Evolutionary conservation across 2,329 filamentous ascomycete genomes (phyloP).

Genomic region (Microsporum audouinii): DNA sequence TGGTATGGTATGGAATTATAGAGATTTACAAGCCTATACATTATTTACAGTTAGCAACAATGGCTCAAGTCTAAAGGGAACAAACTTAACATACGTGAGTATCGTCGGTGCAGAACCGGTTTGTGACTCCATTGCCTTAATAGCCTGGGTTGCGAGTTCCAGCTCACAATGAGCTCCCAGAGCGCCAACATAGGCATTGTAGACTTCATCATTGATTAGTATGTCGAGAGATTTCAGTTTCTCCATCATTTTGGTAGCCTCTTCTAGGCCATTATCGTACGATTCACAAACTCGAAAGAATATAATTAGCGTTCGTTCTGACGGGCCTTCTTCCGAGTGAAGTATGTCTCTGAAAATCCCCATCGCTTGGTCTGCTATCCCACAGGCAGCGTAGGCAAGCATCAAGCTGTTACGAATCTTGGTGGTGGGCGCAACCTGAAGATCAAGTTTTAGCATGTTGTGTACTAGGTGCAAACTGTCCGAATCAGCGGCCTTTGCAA

Average conservation of each 20-base stretch:
- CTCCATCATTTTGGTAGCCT: constrained; percentile 42
- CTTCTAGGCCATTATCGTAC: constrained; percentile 32
- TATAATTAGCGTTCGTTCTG: constrained; percentile 66
- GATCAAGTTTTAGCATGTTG: constrained; percentile 90
- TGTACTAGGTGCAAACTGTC: constrained; percentile 65
- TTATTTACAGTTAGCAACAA: background rate
- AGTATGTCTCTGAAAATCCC: constrained; percentile 77
- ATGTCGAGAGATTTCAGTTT: constrained; percentile 62
- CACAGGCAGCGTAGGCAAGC: constrained; percentile 66
- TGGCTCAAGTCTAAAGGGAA: background rate
- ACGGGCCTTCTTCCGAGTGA: constrained; percentile 74
- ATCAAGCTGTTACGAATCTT: constrained; percentile 73
- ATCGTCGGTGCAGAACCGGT: constrained; percentile 57
- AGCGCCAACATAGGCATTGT: constrained; percentile 64
- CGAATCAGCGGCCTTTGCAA: constrained; percentile 49
- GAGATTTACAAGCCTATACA: constrained; percentile 55
- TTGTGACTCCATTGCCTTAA: constrained; percentile 55
- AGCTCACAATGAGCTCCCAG: constrained; percentile 61
- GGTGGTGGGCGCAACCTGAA: constrained; percentile 65
- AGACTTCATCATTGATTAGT: constrained; percentile 61
- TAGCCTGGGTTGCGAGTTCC: constrained; percentile 53
- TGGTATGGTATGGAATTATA: constrained; percentile 62
- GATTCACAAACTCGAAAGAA: constrained; percentile 69
- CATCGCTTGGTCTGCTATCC: constrained; percentile 54
- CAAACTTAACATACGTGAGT: constrained; percentile 52